Base-by-base conservation (phyloP, 2,329 filamentous ascomycete genomes). In the Alternaria novae-zelandiae region DNA sequence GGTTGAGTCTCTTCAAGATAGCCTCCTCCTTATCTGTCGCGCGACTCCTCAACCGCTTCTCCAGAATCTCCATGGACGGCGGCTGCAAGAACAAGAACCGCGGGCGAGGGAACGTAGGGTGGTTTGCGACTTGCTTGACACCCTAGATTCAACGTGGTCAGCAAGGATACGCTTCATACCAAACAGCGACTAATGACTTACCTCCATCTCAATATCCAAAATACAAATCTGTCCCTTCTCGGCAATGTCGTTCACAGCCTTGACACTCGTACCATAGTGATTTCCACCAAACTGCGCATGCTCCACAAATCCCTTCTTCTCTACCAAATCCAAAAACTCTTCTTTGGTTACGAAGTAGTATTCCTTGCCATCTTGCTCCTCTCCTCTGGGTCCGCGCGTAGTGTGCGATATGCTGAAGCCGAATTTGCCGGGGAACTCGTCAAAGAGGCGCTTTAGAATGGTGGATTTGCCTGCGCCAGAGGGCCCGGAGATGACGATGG, bases 141-240 rank as follows among this genome's bases (percentile, higher is more conserved):
- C 94, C 94, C 87, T 89, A 66, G 11, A 53, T 1, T 21, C 8
- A 41, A 28, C 25, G 17, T 12, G 13, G 21, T 63, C 13, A 63
- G 56, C 32, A 13, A 12, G 25, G 28, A 26, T 15, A 10, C 32
- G 3, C 26, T 17, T 50, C 6, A 5, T 30, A 1, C 10, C 6
- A 49, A 10, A 26, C 5, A 41, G 20, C 0, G 21, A 7, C 10
- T n/a, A 23, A 32, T 3, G 58, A 54, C 66, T 6, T 78, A 91
- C 90, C 88, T 97, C 94, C 93, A 97, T 97, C 86, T 97, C 95
- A 77, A 97, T 98, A 79, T 98, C 95, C 70, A 97, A 83, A 51
- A 97, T 89, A 65, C 94, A 95, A 45, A 94, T 88, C 74, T 86
- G 86, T 17, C 89, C 90, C 82, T 90, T 88, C 64, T 88, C 86